phyloP scores from a whole-genome alignment of 495 filamentous ascomycete species.

The Hypoxylon trugodes region DNA sequence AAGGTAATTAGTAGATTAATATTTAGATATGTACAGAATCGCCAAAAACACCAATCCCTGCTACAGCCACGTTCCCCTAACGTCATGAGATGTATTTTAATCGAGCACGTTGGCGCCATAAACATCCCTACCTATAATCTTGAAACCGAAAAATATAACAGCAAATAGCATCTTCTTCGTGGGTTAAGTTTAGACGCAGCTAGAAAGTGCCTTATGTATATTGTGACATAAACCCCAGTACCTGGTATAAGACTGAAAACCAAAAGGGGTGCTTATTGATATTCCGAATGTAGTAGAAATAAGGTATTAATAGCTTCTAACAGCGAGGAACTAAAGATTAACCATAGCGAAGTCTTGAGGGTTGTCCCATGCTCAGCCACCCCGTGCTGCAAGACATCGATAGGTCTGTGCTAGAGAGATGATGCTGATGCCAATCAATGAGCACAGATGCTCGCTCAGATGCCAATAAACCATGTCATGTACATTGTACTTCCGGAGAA shows the following conservation, averaged over 20 bases:
- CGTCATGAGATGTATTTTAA: slow-evolving; percentile 5
- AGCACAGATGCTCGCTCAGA: slow-evolving; percentile 13
- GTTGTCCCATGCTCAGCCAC: slow-evolving; percentile 38
- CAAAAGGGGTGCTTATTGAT: neutral
- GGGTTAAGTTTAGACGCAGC: neutral
- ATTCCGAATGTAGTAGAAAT: slow-evolving; percentile 31
- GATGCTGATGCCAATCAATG: slow-evolving; percentile 25
- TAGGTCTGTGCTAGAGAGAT: slow-evolving; percentile 32
- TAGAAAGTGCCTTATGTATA: neutral
- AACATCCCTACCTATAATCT: slow-evolving; percentile 9
- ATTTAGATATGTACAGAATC: slow-evolving; percentile 3
- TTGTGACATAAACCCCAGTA: slow-evolving; percentile 1
- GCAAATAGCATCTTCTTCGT: slow-evolving; percentile 1
- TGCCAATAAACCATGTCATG: slow-evolving; percentile 1
- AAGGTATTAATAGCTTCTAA: slow-evolving; percentile 33
- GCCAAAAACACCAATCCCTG: slow-evolving; percentile 18
- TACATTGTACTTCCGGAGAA: slow-evolving; percentile 42
- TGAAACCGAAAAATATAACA: slow-evolving; percentile 27
- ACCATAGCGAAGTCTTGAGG: slow-evolving; percentile 5
- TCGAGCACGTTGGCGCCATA: slow-evolving; percentile 14
- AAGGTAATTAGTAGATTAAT: slow-evolving; percentile 6
- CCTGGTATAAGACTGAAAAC: neutral
- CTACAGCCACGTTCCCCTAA: slow-evolving; percentile 24
- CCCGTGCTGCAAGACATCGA: slow-evolving; percentile 44
- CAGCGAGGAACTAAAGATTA: slow-evolving; percentile 15